Base-by-base conservation (phyloP, 2,329 filamentous ascomycete species). In the Penicillium sp. region DNA sequence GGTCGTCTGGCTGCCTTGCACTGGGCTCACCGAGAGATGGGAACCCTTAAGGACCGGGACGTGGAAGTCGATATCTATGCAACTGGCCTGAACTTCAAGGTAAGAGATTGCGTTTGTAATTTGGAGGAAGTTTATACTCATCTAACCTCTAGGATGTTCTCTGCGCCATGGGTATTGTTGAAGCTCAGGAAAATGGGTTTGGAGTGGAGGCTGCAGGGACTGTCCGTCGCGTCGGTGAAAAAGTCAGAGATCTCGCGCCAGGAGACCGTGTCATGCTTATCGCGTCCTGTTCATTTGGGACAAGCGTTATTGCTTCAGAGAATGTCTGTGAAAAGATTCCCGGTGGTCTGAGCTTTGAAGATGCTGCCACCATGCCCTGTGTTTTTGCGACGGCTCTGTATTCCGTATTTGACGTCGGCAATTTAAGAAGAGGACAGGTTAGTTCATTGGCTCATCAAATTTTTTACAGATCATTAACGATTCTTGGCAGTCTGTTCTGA, bases 1-100 rank as follows among this genome's bases (percentile, higher is more conserved):
- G 68, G 68, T 1, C 56, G 55, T 6, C 36, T 71, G 7, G 19
- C 48, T 11, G 54, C 62, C 2, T 46, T 71, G 24, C 40, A 50
- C 5, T 72, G 68, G 68, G 40, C 48, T 1, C 23, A 51, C 5
- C 29, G 45, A 28, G 29, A 52, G 29, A 49, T 14, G 1, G 19
- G 14, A 8, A 5, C 21, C 1, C 46, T 65, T n/a, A 23, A 45
- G 5, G 51, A 46, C 2, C 55, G 68, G 24, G 48, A 64, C 13
- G 61, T 70, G 10, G 61, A 68, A 31, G 48, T 70, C 3, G 48
- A 65, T 18, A 49, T 59, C 1, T 39, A 58, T 11, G 61, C 60
- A 2, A 60, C 60, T 13, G 67, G 67, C 11, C 23, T 70, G 34
- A 66, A 67, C 33, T 68, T 69, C 54, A 61, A 54, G 37, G 64